These are phyloP conservation scores for Fragaria nilgerrensis DNA, from an alignment of 306 rosid species.

Conservation along the genomic window DNA sequence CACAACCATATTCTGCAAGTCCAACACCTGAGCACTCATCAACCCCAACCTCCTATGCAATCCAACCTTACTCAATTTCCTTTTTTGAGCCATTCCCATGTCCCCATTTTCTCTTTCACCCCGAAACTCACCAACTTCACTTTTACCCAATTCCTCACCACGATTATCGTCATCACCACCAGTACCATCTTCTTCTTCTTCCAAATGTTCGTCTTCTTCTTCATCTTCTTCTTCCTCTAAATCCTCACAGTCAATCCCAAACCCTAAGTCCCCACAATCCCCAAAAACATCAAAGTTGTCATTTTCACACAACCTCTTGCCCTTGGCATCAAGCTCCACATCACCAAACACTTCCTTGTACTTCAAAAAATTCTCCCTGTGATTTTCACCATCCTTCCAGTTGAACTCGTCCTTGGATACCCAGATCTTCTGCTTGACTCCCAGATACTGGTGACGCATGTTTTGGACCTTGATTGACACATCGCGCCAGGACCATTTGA, in stretches of 20 bases:
- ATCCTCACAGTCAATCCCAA: conserved; percentile 48
- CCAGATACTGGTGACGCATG: conserved; percentile 96
- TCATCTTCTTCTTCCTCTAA: conserved; percentile 36
- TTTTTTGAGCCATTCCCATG: conserved; percentile 21
- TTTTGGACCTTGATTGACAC: conserved; percentile 97
- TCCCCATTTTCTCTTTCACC: conserved; percentile 26
- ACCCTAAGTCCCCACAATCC: conserved; percentile 32
- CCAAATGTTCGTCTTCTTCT: conserved; percentile 31
- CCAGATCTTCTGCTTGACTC: conserved; percentile 91
- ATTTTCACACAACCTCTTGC: not conserved
- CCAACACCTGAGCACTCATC: conserved; percentile 44
- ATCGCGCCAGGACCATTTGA: conserved; percentile 96
- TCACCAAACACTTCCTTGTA: conserved; percentile 90
- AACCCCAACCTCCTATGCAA: conserved; percentile 40
- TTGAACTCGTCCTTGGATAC: conserved; percentile 60
- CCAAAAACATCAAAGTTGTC: conserved; percentile 1
- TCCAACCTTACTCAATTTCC: conserved; percentile 39
- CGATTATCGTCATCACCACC: conserved; percentile 6
- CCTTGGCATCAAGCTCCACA: conserved; percentile 30
- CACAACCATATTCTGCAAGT: conserved; percentile 55
- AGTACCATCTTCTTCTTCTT: conserved; percentile 5
- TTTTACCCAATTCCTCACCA: conserved; percentile 18
- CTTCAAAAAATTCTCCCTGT: conserved; percentile 85
- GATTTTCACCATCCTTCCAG: conserved; percentile 86
- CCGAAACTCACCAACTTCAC: conserved; percentile 32